A percentile compares a stretch with the other conserved stretches of the same genome.
Evolutionary conservation across 2,329 filamentous ascomycete genomes (phyloP).

Genomic region (Sporothrix phasma): DNA sequence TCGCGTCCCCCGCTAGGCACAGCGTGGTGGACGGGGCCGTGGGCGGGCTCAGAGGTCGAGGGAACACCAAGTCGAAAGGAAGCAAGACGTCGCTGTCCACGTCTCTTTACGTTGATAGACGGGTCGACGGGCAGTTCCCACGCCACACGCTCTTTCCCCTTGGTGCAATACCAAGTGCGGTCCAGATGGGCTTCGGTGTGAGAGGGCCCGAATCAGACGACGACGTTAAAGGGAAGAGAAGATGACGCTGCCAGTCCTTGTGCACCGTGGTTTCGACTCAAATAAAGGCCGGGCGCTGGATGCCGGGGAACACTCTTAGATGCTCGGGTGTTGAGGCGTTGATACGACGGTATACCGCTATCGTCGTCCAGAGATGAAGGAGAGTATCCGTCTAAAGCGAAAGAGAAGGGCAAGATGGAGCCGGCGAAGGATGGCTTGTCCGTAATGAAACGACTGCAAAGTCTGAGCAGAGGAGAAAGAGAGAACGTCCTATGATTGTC

Average conservation of each 20-base stretch:
- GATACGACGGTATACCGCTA: background rate
- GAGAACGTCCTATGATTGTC: slow-evolving; percentile 21
- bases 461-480: slow-evolving; percentile 19
- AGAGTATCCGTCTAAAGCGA: slow-evolving; percentile 5
- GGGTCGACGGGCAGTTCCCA: background rate
- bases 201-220: background rate
- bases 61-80: background rate
- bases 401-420: slow-evolving; percentile 1
- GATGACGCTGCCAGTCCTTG: background rate
- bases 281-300: slow-evolving; percentile 6
- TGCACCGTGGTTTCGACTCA: slow-evolving; percentile 11
- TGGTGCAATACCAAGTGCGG: background rate
- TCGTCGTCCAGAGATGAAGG: slow-evolving; percentile 4
- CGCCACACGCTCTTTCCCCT: background rate
- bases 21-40: background rate
- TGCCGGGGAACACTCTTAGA: background rate
- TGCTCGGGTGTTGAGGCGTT: background rate
- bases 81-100: background rate
- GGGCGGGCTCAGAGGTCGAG: background rate
- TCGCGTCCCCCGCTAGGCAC: too few relatives aligned
- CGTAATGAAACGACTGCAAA: slow-evolving; percentile 24
- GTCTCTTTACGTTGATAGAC: background rate
- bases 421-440: slow-evolving; percentile 13
- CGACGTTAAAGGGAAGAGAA: background rate
- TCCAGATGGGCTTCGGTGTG: background rate